These are phyloP conservation scores for Jimgerdemannia flammicorona DNA, from an alignment of 192 early-diverging fungal genomes.

Conservation along the genomic window DNA sequence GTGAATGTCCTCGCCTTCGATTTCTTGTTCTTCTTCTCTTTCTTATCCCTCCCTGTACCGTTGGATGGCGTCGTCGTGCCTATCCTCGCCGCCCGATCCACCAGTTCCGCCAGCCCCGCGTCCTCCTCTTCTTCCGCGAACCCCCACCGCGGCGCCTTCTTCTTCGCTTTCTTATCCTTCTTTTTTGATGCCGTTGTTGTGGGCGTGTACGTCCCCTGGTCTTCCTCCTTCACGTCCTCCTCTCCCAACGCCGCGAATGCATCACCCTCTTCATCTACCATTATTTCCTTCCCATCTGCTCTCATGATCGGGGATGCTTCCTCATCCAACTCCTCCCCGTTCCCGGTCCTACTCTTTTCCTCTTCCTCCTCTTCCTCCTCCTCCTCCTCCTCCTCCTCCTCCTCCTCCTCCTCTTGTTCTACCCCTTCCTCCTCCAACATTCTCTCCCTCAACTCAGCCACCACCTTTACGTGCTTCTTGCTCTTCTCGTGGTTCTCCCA, in stretches of 20 bases:
- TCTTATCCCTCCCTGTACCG: constrained; percentile 32
- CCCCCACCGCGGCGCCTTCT: constrained; percentile 36
- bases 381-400: not conserved
- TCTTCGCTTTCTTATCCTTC: constrained; percentile 52
- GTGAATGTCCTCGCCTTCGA: constrained; percentile 39
- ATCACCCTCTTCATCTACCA: no score
- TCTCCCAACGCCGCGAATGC: no score
- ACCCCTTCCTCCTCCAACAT: constrained; percentile 66
- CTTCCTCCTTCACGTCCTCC: no score
- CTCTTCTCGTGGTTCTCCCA: constrained; percentile 83
- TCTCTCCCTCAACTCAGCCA: constrained; percentile 67
- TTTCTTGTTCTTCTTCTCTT: constrained; percentile 42
- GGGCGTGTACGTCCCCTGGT: not conserved
- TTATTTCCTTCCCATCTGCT: constrained; percentile 1
- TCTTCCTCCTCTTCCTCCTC: constrained; percentile 16
- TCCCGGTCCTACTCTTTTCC: not conserved
- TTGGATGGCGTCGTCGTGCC: constrained; percentile 22
- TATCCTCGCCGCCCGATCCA: constrained; percentile 2
- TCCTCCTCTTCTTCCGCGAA: constrained; percentile 26
- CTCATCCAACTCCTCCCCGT: constrained; percentile 21
- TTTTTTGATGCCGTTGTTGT: constrained; percentile 41
- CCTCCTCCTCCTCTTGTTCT: not conserved
- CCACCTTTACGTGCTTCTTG: constrained; percentile 81
- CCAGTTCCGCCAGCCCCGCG: constrained; percentile 4
- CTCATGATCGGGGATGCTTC: constrained; percentile 24